Evolutionary conservation across 306 rosid species (phyloP), one percentile per base, ranked within the genome.

Genomic region (Dalbergia cultrata): DNA sequence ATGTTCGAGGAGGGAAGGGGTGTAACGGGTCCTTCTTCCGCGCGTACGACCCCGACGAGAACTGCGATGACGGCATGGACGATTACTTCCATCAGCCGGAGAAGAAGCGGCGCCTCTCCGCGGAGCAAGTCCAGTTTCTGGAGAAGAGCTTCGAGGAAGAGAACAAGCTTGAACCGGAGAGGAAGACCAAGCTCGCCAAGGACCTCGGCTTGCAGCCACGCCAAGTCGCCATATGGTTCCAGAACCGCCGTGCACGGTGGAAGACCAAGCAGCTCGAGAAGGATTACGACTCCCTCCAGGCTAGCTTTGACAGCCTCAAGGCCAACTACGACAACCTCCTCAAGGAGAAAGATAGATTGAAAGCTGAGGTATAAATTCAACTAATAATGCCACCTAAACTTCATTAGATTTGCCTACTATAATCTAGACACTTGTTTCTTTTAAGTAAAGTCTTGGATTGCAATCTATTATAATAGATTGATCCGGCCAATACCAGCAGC

Each of bases 201-300:
- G 96, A 94, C 66, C 88, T 92, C 0, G 93, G 94, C 13, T 84
- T 94, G 96, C 92, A 90, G 87, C 98, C 98, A n/a, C 90, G 97
- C 5, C 98, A 94, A 81, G 96, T 94, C 14, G 97, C 98, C 3
- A 94, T 94, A n/a, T 94, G 98, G 98, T 94, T 92, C 78, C 98
- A 94, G 54, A 94, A 94, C 86, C 96, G 98, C 26, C 88, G 97
- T 0, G 97, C 98, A 0, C 71, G 98, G 33, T 94, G 94, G 95
- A 94, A 90, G 82, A 90, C 90, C 0, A 94, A 92, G 80, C 96
- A 88, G 82, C 85, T 94, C 19, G 97, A 94, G 89, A 92, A 88
- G 81, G 97, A 94, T 72, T 92, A 87, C 31, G 96, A 90, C 0
- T 69, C 79, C 35, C 79, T 94, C 18, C 91, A 86, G 76, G 67